Base-by-base conservation (phyloP, 768 basidiomycete genomes). In the Suillus weaverae region DNA sequence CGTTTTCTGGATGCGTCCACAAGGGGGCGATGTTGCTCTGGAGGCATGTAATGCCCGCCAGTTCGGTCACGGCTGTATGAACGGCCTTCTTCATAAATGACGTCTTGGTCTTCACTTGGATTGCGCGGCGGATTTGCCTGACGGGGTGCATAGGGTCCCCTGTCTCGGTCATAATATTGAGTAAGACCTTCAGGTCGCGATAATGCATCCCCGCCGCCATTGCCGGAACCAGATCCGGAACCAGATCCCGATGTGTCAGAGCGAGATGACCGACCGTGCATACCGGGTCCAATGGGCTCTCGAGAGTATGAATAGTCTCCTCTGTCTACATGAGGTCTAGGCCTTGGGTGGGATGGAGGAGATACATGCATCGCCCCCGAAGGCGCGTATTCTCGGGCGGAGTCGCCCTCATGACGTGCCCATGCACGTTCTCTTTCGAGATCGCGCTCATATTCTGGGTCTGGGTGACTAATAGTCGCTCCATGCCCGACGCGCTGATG, bases 401-500 rank as follows among this genome's bases (percentile, higher is more conserved):
- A 18, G 57, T 81, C 81, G 46, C 71, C 78, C 60, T 81, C 81
- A 64, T 80, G 80, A 61, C 81, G 79, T 55, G 73, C 62, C 75
- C 75, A 76, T 46, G 68, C 67, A 41, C 69, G 74, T 63, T 84
- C 84, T 71, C 84, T 79, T 36, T 86, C 84, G 30, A 86, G 81
- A 22, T 82, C 83, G 64, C 84, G 77, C 64, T 77, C 76, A 46
- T 66, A 70, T 55, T 77, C 76, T 53, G 70, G 67, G 44, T 78
- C 79, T 43, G 75, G 72, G 67, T 76, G 72, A 70, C 82, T 84
- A 55, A 88, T 80, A 68, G 82, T 85, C 32, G 85, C 80, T 4
- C 81, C 87, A 46, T 88, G 87, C 8, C 88, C 89, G 69, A 88
- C 71, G 62, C 88, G 86, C 74, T 89, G 89, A 75, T 90, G 89